A percentile compares a stretch with the other conserved stretches of the same genome.
Evolutionary conservation across 345 rosid species (phyloP).

Genomic region (Dipteronia dyeriana): DNA sequence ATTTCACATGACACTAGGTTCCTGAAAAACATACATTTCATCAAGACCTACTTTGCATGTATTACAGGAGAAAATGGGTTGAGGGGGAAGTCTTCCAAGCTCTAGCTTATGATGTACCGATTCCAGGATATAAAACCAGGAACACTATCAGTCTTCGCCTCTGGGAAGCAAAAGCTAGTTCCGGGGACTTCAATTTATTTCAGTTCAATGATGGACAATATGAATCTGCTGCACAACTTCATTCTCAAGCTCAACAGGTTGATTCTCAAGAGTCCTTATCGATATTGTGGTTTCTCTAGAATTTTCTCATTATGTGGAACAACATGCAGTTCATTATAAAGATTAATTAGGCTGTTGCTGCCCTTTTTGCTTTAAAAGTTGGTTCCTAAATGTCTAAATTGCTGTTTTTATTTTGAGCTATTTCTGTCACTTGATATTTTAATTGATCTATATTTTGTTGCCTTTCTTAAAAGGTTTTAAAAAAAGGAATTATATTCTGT

Average conservation of each 20-base stretch:
- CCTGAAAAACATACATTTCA: conserved; percentile 6
- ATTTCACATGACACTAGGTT: conserved; percentile 8
- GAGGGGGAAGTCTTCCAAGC: conserved; percentile 90
- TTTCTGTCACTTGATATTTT: background rate
- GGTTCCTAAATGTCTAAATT: background rate
- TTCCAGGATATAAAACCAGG: conserved; percentile 92
- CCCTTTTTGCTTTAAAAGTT: conserved; percentile 3
- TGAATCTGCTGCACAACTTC: conserved; percentile 87
- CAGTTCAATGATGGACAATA: conserved; percentile 94
- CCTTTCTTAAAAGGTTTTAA: background rate
- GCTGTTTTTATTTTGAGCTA: background rate
- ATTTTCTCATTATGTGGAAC: background rate
- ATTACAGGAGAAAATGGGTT: conserved; percentile 78
- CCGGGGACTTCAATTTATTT: conserved; percentile 76
- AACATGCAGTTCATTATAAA: background rate
- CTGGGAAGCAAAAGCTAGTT: conserved; percentile 92
- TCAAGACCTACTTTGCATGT: conserved; percentile 21
- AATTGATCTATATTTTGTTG: background rate
- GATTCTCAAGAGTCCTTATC: conserved; percentile 1
- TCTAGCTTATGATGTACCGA: conserved; percentile 92
- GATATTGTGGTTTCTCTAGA: background rate
- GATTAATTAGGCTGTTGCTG: background rate
- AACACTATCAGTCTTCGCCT: conserved; percentile 96
- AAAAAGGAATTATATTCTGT: background rate
- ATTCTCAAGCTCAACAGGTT: conserved; percentile 84